phyloP scores from a whole-genome alignment of 2,329 filamentous ascomycete species.

The Penicillium nordicum region DNA sequence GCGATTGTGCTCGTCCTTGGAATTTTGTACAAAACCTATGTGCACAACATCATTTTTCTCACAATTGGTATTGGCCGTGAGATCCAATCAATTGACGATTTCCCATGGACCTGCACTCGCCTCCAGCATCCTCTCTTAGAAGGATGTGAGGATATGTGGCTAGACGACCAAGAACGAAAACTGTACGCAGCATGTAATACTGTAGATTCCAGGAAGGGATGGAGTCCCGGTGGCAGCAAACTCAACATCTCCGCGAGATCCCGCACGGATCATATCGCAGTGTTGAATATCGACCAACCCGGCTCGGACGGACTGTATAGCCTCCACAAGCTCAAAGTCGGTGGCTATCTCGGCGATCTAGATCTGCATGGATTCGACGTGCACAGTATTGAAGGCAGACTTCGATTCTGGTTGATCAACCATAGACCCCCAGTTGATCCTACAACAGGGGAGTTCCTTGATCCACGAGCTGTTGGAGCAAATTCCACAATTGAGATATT shows the following conservation, averaged over 20 bases:
- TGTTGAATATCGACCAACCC: slow-evolving; percentile 28
- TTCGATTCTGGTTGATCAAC: not conserved
- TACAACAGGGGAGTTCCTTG: not conserved
- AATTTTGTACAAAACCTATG: not conserved
- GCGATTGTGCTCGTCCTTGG: not conserved
- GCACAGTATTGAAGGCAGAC: not conserved
- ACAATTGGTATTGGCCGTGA: slow-evolving; percentile 14
- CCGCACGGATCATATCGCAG: slow-evolving; percentile 25
- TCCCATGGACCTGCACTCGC: slow-evolving; percentile 28
- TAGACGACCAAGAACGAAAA: slow-evolving; percentile 16
- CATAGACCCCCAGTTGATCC: not conserved
- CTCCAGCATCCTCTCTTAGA: slow-evolving; percentile 26
- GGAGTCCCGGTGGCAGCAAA: slow-evolving; percentile 9
- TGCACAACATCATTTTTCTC: not conserved
- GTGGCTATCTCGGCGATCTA: not conserved
- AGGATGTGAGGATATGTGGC: slow-evolving; percentile 31
- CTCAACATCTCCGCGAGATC: slow-evolving; percentile 23
- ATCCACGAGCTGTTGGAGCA: not conserved
- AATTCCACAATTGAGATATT: not conserved
- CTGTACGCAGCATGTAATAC: not conserved
- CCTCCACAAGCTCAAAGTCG: slow-evolving; percentile 5
- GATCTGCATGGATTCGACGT: not conserved
- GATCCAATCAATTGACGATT: slow-evolving; percentile 31
- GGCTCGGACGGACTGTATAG: slow-evolving; percentile 16
- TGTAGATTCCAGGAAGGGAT: not conserved